These are phyloP conservation scores for Colletotrichum ledebouriae DNA, from an alignment of 2,329 filamentous ascomycete species.

Conservation along the genomic window DNA sequence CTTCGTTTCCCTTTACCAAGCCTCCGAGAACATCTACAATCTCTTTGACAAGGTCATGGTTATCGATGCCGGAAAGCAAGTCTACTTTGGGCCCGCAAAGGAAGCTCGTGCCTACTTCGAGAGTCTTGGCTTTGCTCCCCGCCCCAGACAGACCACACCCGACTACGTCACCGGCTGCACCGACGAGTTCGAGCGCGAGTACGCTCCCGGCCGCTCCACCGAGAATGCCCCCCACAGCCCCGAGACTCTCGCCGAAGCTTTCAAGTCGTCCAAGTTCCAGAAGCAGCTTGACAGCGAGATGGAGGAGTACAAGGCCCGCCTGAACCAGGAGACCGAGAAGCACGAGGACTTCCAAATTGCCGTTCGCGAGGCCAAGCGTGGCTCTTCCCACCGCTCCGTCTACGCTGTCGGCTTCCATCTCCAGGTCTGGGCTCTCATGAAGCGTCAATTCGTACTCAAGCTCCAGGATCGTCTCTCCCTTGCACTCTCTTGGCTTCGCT, in stretches of 20 bases:
- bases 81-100: conserved; percentile 78
- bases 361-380: conserved; percentile 83
- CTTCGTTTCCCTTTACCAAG: conserved; percentile 89
- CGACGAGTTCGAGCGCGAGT: conserved; percentile 85
- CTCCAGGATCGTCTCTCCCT: conserved; percentile 88
- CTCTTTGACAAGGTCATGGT: conserved; percentile 89
- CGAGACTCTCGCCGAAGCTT: conserved; percentile 77
- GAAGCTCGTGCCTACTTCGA: conserved; percentile 83
- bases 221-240: conserved; percentile 78
- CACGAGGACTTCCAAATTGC: conserved; percentile 83
- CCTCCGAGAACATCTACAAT: conserved; percentile 83
- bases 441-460: conserved; percentile 87
- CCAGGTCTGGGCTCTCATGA: conserved; percentile 86
- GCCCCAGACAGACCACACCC: conserved; percentile 82
- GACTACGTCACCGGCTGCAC: conserved; percentile 88
- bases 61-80: conserved; percentile 80
- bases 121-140: conserved; percentile 78
- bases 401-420: conserved; percentile 87
- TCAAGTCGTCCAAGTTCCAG: conserved; percentile 73
- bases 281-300: conserved; percentile 74
- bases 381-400: conserved; percentile 79
- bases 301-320: conserved; percentile 72
- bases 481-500: conserved; percentile 76
- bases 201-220: conserved; percentile 74
- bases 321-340: conserved; percentile 74